phyloP scores from a whole-genome alignment of 23 red algal species.

The Gracilaria domingensis region DNA sequence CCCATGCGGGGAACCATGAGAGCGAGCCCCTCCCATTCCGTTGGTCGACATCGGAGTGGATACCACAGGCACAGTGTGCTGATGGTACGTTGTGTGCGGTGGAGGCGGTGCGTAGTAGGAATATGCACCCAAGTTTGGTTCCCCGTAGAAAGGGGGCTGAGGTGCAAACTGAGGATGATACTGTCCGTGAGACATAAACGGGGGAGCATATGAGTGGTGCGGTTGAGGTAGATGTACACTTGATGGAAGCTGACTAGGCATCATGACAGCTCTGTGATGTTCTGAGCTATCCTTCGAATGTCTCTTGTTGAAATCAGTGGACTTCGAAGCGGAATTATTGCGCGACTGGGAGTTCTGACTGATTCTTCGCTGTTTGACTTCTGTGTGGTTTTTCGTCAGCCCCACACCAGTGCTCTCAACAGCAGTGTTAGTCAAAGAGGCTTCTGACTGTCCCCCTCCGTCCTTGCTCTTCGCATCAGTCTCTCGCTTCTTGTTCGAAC shows the following conservation, averaged over 20 bases:
- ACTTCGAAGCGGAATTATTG: constrained; percentile 21
- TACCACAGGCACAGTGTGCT: neutral
- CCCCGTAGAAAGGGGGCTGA: constrained; percentile 13
- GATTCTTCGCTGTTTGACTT: neutral
- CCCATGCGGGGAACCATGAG: constrained; percentile 17
- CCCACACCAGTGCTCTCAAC: neutral
- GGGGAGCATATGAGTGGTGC: neutral
- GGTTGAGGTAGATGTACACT: neutral
- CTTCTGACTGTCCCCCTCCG: neutral
- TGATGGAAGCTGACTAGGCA: neutral
- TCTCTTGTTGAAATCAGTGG: constrained; percentile 13
- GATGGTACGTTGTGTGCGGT: neutral
- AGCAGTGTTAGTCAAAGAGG: constrained; percentile 12
- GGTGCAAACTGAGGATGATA: constrained; percentile 19
- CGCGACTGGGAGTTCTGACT: neutral
- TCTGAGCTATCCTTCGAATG: neutral
- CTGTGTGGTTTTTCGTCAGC: neutral
- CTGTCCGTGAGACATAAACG: neutral
- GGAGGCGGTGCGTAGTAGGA: neutral
- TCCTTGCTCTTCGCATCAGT: neutral
- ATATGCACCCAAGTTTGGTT: constrained; percentile 1
- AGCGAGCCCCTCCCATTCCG: constrained; percentile 9
- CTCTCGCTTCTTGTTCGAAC: constrained; percentile 6
- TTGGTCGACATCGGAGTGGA: constrained; percentile 19
- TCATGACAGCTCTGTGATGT: neutral